Conservation (phyloP, 441 rosid genomes). For the Erodium moschatum region DNA sequence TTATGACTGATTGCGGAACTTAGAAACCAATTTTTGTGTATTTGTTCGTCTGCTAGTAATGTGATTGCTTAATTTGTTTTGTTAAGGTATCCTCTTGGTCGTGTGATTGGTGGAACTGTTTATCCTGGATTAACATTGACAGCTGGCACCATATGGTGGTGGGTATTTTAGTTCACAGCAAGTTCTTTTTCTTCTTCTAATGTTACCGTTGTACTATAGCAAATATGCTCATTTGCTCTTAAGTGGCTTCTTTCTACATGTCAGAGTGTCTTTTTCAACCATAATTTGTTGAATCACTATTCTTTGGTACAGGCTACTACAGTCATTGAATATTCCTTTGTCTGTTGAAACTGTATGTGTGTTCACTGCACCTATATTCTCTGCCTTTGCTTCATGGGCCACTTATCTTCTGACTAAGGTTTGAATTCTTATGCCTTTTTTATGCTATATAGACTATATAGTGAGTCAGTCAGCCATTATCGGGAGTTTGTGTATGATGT, state of each 20-base stretch:
- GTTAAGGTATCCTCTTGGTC: conserved; percentile 94
- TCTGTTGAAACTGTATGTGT: conserved; percentile 99
- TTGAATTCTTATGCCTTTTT: conserved; percentile 18
- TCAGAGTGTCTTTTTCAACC: not conserved
- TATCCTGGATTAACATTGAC: conserved; percentile 97
- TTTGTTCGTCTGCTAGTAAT: not conserved
- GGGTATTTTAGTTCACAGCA: conserved; percentile 26
- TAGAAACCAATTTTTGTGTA: not conserved
- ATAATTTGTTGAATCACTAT: conserved; percentile 11
- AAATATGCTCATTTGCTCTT: not conserved
- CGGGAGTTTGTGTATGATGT: conserved; percentile 19
- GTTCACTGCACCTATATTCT: conserved; percentile 93
- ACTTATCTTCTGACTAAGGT: conserved; percentile 95
- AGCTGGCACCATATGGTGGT: conserved; percentile 98
- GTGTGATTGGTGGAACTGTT: conserved; percentile 99
- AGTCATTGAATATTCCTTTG: conserved; percentile 79
- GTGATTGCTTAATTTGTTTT: not conserved
- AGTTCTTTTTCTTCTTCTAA: not conserved
- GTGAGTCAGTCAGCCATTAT: not conserved
- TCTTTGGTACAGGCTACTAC: conserved; percentile 44
- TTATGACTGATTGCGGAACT: not conserved
- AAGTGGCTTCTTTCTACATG: not conserved
- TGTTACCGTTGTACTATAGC: not conserved
- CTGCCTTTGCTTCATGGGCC: conserved; percentile 99
- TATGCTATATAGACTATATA: no score